A percentile compares a stretch with the other conserved stretches of the same genome.
phyloP scores from a whole-genome alignment of 345 rosid species.

The Garcia nutans region DNA sequence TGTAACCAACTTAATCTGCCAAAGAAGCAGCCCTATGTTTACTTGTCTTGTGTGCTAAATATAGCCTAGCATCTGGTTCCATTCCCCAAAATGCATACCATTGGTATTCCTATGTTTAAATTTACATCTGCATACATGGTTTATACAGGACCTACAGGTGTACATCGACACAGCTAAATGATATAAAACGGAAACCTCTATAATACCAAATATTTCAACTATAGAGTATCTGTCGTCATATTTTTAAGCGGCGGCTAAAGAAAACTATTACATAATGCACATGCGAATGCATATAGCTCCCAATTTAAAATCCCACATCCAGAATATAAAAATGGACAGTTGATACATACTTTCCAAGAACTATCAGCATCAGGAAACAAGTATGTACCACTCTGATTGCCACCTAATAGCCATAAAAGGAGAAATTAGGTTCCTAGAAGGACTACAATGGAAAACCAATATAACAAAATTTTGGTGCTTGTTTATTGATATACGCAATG shows the following conservation, averaged over 20 bases:
- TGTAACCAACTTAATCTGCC: neutral
- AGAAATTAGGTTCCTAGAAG: conserved; percentile 16
- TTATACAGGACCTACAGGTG: too few relatives aligned
- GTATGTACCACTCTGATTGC: conserved; percentile 53
- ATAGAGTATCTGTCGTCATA: neutral
- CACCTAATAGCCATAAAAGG: conserved; percentile 46
- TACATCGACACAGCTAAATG: neutral
- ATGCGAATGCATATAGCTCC: neutral
- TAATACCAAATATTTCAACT: neutral
- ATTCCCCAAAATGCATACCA: neutral
- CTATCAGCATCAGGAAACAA: conserved; percentile 85
- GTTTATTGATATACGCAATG: conserved; percentile 2
- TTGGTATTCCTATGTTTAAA: neutral
- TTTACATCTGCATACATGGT: neutral
- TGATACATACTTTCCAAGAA: conserved; percentile 74
- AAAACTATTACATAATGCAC: neutral
- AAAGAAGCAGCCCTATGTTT: neutral
- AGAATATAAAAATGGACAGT: neutral
- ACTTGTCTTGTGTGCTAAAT: too few relatives aligned
- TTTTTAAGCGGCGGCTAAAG: neutral
- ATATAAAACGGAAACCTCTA: neutral
- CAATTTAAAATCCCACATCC: conserved; percentile 9
- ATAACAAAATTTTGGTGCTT: neutral
- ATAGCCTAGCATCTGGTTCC: neutral
- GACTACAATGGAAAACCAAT: neutral